Evolutionary conservation across 2,329 filamentous ascomycete species (phyloP).

Genomic region (Arthrobotrys entomopaga): DNA sequence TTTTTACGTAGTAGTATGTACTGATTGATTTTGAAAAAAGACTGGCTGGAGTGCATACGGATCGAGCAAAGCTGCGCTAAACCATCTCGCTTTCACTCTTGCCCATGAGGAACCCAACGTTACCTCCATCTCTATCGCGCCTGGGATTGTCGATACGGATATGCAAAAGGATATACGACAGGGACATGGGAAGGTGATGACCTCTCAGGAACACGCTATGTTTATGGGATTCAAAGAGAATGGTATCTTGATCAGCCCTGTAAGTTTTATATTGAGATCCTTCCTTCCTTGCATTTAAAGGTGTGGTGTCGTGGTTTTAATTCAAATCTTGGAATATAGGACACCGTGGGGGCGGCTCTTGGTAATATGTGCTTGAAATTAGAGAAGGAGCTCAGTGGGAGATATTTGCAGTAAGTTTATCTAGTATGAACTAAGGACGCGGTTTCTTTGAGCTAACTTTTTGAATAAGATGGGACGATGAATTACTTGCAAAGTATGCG

Average conservation of each 20-base stretch:
- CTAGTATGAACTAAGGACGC: neutral
- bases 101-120: slow-evolving; percentile 80
- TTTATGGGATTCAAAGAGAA: slow-evolving; percentile 77
- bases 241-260: slow-evolving; percentile 71
- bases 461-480: slow-evolving; percentile 28
- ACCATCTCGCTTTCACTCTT: slow-evolving; percentile 79
- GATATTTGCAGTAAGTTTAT: slow-evolving; percentile 34
- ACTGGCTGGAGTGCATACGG: slow-evolving; percentile 80
- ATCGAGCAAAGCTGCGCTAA: slow-evolving; percentile 82
- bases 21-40: slow-evolving; percentile 5
- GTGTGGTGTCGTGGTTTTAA: neutral
- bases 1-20: too few relatives aligned
- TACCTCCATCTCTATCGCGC: slow-evolving; percentile 76
- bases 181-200: slow-evolving; percentile 72
- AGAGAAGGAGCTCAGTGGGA: slow-evolving; percentile 25
- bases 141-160: slow-evolving; percentile 76
- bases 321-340: slow-evolving; percentile 11
- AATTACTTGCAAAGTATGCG: slow-evolving; percentile 14
- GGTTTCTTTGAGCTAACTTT: slow-evolving; percentile 3
- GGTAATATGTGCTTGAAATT: slow-evolving; percentile 28
- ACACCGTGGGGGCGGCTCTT: slow-evolving; percentile 26
- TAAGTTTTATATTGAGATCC: neutral
- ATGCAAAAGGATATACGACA: slow-evolving; percentile 89
- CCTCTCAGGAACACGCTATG: slow-evolving; percentile 68
- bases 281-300: neutral